Base-by-base conservation (phyloP, 2,329 filamentous ascomycete genomes). In the Saccharata proteae region DNA sequence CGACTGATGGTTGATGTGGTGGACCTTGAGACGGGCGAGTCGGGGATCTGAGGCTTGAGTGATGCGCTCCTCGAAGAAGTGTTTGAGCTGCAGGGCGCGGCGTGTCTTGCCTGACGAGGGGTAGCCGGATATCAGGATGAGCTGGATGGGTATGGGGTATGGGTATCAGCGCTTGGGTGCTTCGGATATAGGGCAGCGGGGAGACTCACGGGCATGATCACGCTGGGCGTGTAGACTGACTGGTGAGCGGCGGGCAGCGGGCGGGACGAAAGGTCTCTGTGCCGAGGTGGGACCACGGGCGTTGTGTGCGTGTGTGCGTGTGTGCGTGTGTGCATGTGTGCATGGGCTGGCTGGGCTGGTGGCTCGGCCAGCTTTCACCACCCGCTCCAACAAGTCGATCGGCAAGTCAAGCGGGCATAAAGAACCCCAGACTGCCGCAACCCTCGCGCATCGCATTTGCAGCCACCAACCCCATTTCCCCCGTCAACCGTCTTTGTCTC, bases 1-100 rank as follows among this genome's bases (percentile, higher is more conserved):
- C 4, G 67, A 67, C 40, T 80, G 70, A 58, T 86, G 79, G 34
- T 77, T 80, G 46, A 88, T 72, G 41, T 82, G 70, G 50, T 84
- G 77, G 3, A 85, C 64, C 37, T 76, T 75, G 45, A 82, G 73
- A 35, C 54, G 56, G 36, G 50, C 51, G 35, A 58, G 51, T 52
- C 61, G 62, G 3, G 64, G 56, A 41, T 66, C 62, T 21, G 55
- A 44, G 38, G 47, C 54, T 50, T 39, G 59, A 50, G 56, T 55
- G 52, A 77, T 74, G 46, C 68, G 73, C 40, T 66, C 57, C 29
- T 65, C 51, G 48, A 86, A 72, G 56, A 76, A 76, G 19, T 65
- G 54, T 47, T 76, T 58, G 8, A 90, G 69, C 53, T 88, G 73
- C 25, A 58, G 49, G 39, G 69, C 65, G 46, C 74, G 69, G 44